These are phyloP conservation scores for Lipomyces sp. DNA, from an alignment of 805 yeast species.

Conservation along the genomic window DNA sequence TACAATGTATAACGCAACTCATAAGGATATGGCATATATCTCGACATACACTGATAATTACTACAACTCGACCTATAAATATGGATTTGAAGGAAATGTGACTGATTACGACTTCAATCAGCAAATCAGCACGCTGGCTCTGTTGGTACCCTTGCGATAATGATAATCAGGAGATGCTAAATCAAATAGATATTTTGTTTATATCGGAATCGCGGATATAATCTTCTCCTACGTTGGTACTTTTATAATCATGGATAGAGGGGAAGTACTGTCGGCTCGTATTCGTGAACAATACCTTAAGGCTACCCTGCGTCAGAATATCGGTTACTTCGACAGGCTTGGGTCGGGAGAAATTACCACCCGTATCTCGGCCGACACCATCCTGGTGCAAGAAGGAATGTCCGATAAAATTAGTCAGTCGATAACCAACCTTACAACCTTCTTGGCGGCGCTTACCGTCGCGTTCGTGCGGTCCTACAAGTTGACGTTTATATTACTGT, in stretches of 20 bases:
- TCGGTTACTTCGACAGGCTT: constrained; percentile 50
- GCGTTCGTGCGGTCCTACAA: constrained; percentile 48
- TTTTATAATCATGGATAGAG: constrained; percentile 46
- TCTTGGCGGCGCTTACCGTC: constrained; percentile 49
- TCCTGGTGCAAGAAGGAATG: constrained; percentile 50
- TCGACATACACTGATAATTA: constrained; percentile 2
- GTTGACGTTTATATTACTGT: constrained; percentile 46
- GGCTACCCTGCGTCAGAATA: constrained; percentile 49
- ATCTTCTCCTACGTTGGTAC: constrained; percentile 43
- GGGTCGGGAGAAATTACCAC: constrained; percentile 52
- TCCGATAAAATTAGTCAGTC: constrained; percentile 50
- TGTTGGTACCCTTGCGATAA: not conserved
- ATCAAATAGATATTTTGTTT: constrained; percentile 44
- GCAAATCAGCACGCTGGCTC: constrained; percentile 19
- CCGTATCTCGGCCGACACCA: constrained; percentile 51
- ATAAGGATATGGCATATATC: constrained; percentile 6
- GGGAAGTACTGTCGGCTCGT: constrained; percentile 50
- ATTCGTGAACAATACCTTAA: constrained; percentile 47
- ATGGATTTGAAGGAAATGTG: constrained; percentile 9
- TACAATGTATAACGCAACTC: constrained; percentile 4
- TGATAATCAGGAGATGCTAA: not conserved
- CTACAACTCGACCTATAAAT: not conserved
- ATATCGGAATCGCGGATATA: constrained; percentile 47
- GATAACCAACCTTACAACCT: constrained; percentile 47
- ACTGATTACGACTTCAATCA: constrained; percentile 13